Conservation (phyloP, 768 basidiomycete species). For the Termitomyces sp. region DNA sequence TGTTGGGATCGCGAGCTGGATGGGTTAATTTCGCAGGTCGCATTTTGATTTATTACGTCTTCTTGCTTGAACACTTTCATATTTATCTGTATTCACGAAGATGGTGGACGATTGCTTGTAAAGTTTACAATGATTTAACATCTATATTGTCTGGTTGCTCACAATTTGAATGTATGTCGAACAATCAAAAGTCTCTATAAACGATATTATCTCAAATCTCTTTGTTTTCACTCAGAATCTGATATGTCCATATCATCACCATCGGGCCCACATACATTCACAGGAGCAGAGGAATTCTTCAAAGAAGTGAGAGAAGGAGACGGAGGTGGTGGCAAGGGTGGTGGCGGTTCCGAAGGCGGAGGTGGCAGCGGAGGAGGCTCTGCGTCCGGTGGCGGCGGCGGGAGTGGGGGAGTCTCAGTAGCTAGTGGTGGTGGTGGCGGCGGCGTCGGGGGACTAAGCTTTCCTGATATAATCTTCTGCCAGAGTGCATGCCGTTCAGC, state of each 20-base stretch:
- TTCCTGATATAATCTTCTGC: conserved; percentile 26
- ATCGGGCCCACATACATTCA: not conserved
- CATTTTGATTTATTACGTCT: conserved; percentile 25
- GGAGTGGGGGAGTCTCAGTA: conserved; percentile 7
- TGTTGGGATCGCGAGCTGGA: conserved; percentile 59
- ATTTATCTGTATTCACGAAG: not conserved
- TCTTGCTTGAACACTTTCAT: not conserved
- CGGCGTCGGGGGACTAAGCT: conserved; percentile 14
- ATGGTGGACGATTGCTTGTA: not conserved
- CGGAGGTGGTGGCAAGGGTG: conserved; percentile 8
- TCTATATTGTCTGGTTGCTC: not conserved
- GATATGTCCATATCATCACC: conserved; percentile 28
- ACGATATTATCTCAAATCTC: not conserved
- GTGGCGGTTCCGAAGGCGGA: conserved; percentile 12
- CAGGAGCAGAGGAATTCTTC: not conserved
- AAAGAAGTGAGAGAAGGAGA: conserved; percentile 15
- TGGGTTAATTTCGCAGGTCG: conserved; percentile 47
- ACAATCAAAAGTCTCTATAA: not conserved
- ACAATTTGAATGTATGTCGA: not conserved
- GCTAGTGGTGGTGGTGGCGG: conserved; percentile 15
- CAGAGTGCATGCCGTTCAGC: conserved; percentile 35
- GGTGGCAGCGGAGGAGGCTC: conserved; percentile 14
- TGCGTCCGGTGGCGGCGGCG: conserved; percentile 11
- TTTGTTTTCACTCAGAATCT: conserved; percentile 14
- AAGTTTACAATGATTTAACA: not conserved